phyloP scores from a whole-genome alignment of 139 green algal genomes.

The Coccomyxa sp. region DNA sequence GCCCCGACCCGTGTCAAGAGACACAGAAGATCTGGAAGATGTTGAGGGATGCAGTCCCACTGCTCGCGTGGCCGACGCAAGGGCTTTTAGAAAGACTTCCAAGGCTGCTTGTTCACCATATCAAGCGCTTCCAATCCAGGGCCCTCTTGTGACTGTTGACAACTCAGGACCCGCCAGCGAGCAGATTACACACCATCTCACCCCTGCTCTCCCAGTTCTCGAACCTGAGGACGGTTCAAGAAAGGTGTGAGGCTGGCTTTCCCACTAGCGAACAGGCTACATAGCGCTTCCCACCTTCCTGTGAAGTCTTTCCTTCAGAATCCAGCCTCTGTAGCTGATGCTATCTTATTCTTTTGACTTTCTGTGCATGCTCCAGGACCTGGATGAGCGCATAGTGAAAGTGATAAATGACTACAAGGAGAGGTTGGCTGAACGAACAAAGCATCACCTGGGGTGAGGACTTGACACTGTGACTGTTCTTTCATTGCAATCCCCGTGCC shows the following conservation, averaged over 20 bases:
- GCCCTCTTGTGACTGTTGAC: conserved; percentile 14
- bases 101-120: conserved; percentile 56
- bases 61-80: neutral
- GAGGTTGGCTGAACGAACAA: conserved; percentile 72
- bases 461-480: too few relatives aligned
- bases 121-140: conserved; percentile 72
- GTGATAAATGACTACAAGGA: conserved; percentile 77
- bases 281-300: neutral
- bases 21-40: too few relatives aligned
- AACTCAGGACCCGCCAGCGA: neutral
- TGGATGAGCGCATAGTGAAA: conserved; percentile 47
- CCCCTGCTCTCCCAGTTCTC: conserved; percentile 52
- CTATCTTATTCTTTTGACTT: neutral
- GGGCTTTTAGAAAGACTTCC: neutral
- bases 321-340: neutral
- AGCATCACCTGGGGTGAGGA: conserved; percentile 80
- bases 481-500: too few relatives aligned
- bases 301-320: neutral
- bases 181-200: conserved; percentile 62
- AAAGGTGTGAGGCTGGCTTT: conserved; percentile 25
- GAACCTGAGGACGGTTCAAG: conserved; percentile 32
- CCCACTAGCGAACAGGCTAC: too few relatives aligned
- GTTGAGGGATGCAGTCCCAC: neutral
- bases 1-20: too few relatives aligned
- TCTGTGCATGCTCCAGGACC: conserved; percentile 45